Base-by-base conservation (phyloP, 1,284 basidiomycete genomes). In the Pisolithus thermaeus region DNA sequence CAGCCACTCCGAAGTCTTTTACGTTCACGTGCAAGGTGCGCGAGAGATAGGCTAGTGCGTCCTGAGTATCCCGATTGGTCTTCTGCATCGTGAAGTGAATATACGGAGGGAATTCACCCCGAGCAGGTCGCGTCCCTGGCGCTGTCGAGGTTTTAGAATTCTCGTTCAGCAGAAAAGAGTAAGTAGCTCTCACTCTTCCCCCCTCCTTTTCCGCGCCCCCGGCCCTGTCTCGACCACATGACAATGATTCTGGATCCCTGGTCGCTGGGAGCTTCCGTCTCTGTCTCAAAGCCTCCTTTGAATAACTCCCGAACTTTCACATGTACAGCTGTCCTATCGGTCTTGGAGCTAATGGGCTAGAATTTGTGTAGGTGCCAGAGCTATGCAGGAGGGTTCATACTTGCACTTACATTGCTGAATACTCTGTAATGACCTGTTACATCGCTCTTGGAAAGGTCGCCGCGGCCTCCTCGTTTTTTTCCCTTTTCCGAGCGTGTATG, bases 21-120 rank as follows among this genome's bases (percentile, higher is more conserved):
- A 81, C 67, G 36, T 77, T 83, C 61, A 85, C 78, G 52, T 87
- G 85, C 25, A 99, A 75, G 40, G 82, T 78, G 12, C 92, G 84
- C 11, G 89, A 77, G 35, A 97, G 70, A 61, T 94, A 78, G 0
- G 81, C 77, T 22, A 99, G 80, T 1, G 92, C 93, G 63, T 99
- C 97, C 67, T 97, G 94, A 3, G 93, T 96, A 64, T 99, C 97
- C 42, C 97, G 84, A 62, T 98, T 99, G 16, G 94, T 92, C 72
- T 99, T 99, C 66, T 97, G 96, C 38, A 99, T 73, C 0, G 92
- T 93, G 69, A 99, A 97, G 65, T 98, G 94, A 54, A 99, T 94
- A 67, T 92, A 99, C 0, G 88, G 88, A 55, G 88, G 88, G 58
- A 80, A 88, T 30, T 74, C 79, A n/a, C 83, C 82, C 30, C 87